Percentiles rank a stretch among this genome's conserved stretches.
Conservation (phyloP, 495 filamentous ascomycete species). For the Aspergillus sparsus region DNA sequence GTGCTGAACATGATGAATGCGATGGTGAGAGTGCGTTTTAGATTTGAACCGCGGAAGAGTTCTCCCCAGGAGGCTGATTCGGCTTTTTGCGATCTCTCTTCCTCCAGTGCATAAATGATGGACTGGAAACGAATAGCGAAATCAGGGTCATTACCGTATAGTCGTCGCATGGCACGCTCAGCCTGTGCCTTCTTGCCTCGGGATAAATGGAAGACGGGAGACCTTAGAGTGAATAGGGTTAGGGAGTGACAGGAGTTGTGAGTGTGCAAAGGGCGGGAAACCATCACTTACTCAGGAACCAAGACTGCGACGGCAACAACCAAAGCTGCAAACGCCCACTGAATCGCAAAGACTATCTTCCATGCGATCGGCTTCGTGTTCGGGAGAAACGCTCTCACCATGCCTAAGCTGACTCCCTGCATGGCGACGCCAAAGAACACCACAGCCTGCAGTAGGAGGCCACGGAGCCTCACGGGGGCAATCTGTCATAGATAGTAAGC, state of each 20-base stretch:
- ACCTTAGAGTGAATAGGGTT: neutral
- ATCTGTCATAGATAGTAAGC: neutral
- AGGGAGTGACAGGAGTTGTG: neutral
- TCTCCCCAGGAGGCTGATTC: conserved; percentile 4
- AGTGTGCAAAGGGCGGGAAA: neutral
- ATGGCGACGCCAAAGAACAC: conserved; percentile 11
- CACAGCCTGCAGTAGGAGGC: neutral
- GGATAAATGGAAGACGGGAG: conserved; percentile 7
- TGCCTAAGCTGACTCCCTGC: conserved; percentile 2
- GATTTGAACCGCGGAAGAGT: conserved; percentile 6
- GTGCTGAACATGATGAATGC: conserved; percentile 5
- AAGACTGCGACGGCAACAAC: neutral
- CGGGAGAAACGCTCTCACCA: conserved; percentile 11
- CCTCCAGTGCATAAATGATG: conserved; percentile 5
- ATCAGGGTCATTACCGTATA: conserved; percentile 2
- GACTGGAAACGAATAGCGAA: neutral
- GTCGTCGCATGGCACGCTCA: neutral
- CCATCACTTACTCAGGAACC: conserved; percentile 2
- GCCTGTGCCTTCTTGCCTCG: conserved; percentile 6
- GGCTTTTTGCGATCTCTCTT: neutral
- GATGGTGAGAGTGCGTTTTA: conserved; percentile 12
- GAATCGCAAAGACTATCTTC: conserved; percentile 9
- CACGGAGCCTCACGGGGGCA: conserved; percentile 9
- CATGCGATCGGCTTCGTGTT: conserved; percentile 5
- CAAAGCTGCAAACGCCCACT: neutral